Conservation (phyloP, 78 protist genomes). For the Pigoraptor vietnamica region DNA sequence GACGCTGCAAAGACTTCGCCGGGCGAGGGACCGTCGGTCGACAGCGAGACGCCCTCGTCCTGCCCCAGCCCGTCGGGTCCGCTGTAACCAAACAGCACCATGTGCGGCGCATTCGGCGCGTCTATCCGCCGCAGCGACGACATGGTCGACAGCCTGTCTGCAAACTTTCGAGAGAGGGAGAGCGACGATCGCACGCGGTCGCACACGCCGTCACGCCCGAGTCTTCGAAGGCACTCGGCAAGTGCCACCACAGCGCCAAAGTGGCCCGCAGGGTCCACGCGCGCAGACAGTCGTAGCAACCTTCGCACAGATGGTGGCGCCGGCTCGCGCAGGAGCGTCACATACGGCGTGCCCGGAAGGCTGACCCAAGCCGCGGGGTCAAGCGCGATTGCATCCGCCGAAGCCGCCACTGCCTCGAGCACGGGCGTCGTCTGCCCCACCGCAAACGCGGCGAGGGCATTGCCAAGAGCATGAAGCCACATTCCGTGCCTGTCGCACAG, state of each 20-base stretch:
- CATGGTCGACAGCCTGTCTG: neutral
- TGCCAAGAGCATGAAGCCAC: neutral
- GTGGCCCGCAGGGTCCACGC: neutral
- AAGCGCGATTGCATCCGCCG: neutral
- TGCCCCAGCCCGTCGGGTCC: neutral
- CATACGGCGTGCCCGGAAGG: neutral
- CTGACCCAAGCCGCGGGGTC: neutral
- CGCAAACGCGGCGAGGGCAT: neutral
- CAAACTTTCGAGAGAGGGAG: neutral
- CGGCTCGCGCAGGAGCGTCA: neutral
- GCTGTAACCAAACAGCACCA: neutral
- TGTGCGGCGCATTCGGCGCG: neutral
- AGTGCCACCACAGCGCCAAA: neutral
- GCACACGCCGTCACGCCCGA: neutral
- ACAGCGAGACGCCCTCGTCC: neutral
- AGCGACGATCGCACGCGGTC: neutral
- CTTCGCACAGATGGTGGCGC: neutral
- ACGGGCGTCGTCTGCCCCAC: neutral
- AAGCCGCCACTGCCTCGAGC: neutral
- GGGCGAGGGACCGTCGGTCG: neutral
- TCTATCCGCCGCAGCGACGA: neutral
- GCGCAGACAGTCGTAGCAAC: neutral
- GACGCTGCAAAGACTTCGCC: neutral
- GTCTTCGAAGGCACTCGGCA: neutral
- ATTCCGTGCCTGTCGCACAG: neutral